A percentile compares a stretch with the other conserved stretches of the same genome.
Conservation (phyloP, 129 eudicot species). For the carrot (Daucus carota) region DH1_v3.0 NC_030387.2:4619001-4619500, state of each 20-base stretch:
- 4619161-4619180: conserved; percentile 83
- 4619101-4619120: conserved; percentile 58
- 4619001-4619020: background rate
- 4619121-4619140: conserved; percentile 47
- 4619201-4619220: background rate
- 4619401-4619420: conserved; percentile 53
- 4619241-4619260: background rate
- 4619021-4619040: conserved; percentile 97
- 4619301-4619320: conserved; percentile 92
- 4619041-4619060: conserved; percentile 80
- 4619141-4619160: conserved; percentile 87
- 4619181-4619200: conserved; percentile 84
- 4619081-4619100: conserved; percentile 61
- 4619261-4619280: background rate
- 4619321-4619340: conserved; percentile 92
- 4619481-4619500: conserved; percentile 26
- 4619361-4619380: conserved; percentile 71
- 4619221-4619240: background rate
- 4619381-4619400: conserved; percentile 80
- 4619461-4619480: conserved; percentile 96
- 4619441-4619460: conserved; percentile 72
- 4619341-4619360: conserved; percentile 92
- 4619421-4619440: conserved; percentile 85
- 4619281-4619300: conserved; percentile 62
- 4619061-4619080: conserved; percentile 69